Conservation (phyloP, 768 basidiomycete genomes). For the Polyporus arcularius region DNA sequence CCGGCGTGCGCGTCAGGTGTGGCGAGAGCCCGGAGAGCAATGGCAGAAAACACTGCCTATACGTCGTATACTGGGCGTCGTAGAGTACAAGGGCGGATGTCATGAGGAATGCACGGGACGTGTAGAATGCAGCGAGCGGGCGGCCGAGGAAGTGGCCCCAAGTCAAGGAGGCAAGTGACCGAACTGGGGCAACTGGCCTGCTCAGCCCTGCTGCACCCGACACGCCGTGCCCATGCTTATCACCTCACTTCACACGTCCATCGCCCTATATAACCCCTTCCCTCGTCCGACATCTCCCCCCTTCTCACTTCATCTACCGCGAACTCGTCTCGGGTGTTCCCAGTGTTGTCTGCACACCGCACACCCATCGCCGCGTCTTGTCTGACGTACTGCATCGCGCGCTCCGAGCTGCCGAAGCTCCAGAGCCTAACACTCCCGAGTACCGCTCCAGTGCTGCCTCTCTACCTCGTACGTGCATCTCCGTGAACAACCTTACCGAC, state of each 20-base stretch:
- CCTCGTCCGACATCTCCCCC: constrained; percentile 1
- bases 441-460: neutral
- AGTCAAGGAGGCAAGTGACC: neutral
- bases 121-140: too few species aligned
- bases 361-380: neutral
- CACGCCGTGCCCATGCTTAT: constrained; percentile 14
- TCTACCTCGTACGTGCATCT: neutral
- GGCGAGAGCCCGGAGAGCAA: too few species aligned
- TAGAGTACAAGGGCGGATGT: too few species aligned
- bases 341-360: neutral
- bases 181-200: neutral
- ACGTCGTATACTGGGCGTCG: too few species aligned
- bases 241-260: constrained; percentile 22
- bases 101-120: too few species aligned
- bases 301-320: constrained; percentile 15
- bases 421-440: neutral
- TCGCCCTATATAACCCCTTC: constrained; percentile 14
- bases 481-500: neutral
- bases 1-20: too few species aligned
- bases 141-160: neutral
- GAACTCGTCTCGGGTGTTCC: neutral
- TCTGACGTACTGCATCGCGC: neutral
- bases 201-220: constrained; percentile 6
- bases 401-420: neutral
- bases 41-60: too few species aligned